These are phyloP conservation scores for Spergularia azorica DNA, from an alignment of 179 eudicot genomes.

Conservation along the genomic window DNA sequence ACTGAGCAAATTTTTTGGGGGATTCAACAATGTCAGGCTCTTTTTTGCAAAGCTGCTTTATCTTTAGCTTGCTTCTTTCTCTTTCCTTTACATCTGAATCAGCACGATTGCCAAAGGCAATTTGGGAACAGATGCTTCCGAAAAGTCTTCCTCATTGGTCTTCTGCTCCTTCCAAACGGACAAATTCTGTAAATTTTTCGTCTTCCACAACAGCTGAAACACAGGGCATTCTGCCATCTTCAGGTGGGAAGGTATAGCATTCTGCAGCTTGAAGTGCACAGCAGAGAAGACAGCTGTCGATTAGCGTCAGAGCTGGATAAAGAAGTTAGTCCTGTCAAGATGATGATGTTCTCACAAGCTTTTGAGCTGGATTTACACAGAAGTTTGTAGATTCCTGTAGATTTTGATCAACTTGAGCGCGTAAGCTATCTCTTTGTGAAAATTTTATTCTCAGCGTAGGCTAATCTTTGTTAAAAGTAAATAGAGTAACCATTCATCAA, in stretches of 20 bases:
- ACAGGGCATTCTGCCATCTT: constrained; percentile 34
- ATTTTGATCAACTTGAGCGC: constrained; percentile 12
- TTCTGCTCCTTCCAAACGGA: constrained; percentile 71
- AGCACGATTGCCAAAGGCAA: constrained; percentile 53
- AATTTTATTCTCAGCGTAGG: constrained; percentile 7
- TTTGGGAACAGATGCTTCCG: constrained; percentile 78
- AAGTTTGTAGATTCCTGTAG: constrained; percentile 13
- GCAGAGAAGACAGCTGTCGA: background rate
- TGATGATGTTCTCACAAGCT: background rate
- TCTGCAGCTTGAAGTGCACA: background rate
- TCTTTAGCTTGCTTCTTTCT: constrained; percentile 47
- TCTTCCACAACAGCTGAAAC: constrained; percentile 31
- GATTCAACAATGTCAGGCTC: constrained; percentile 42
- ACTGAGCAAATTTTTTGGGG: constrained; percentile 15
- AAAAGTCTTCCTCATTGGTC: constrained; percentile 56
- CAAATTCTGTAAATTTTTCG: constrained; percentile 48
- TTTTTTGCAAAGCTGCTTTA: constrained; percentile 38
- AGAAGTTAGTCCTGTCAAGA: background rate
- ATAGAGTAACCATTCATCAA: constrained; percentile 1
- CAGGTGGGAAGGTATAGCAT: constrained; percentile 58
- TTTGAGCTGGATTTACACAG: constrained; percentile 1
- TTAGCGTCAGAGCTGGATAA: background rate
- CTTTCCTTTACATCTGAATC: constrained; percentile 49
- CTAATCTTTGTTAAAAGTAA: background rate
- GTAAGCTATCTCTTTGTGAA: constrained; percentile 4